Evolutionary conservation across 2,329 filamentous ascomycete genomes (phyloP).

Genomic region (Apiospora aurea): DNA sequence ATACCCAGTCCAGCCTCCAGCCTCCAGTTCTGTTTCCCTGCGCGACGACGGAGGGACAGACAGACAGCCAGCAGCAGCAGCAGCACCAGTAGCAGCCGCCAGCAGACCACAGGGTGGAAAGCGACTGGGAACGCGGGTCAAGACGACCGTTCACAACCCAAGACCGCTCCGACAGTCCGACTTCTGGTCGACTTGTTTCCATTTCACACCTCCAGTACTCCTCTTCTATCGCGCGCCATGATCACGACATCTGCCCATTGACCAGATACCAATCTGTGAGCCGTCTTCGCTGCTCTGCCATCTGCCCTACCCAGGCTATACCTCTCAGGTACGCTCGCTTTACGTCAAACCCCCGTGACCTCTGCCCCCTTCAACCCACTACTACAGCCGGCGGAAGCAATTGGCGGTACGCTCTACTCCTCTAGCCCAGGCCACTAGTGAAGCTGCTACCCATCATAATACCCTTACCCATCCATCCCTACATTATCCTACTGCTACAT

Average conservation of each 20-base stretch:
- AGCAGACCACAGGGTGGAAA: neutral
- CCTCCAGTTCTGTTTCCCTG: neutral
- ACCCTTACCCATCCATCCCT: slow-evolving; percentile 12
- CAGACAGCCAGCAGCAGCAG: too few relatives aligned
- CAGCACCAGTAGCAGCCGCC: too few relatives aligned
- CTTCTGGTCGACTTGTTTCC: neutral
- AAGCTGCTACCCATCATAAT: slow-evolving; percentile 2
- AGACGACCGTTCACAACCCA: neutral
- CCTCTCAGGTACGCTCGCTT: slow-evolving; percentile 16
- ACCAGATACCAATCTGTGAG: neutral
- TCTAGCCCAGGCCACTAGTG: slow-evolving; percentile 14
- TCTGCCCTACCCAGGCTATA: neutral
- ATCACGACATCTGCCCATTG: slow-evolving; percentile 1
- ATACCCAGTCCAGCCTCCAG: slow-evolving; percentile 6
- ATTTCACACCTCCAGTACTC: neutral
- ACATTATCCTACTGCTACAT: neutral
- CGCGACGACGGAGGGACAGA: neutral
- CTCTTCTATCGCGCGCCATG: slow-evolving; percentile 1
- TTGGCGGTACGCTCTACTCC: slow-evolving; percentile 10
- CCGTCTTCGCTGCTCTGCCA: neutral
- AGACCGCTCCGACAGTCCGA: neutral
- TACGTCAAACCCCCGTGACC: slow-evolving; percentile 20
- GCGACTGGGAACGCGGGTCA: neutral
- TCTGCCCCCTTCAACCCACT: neutral
- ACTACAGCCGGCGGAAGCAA: neutral